phyloP scores from a whole-genome alignment of 2,329 filamentous ascomycete species.

The Diaporthe vexans region DNA sequence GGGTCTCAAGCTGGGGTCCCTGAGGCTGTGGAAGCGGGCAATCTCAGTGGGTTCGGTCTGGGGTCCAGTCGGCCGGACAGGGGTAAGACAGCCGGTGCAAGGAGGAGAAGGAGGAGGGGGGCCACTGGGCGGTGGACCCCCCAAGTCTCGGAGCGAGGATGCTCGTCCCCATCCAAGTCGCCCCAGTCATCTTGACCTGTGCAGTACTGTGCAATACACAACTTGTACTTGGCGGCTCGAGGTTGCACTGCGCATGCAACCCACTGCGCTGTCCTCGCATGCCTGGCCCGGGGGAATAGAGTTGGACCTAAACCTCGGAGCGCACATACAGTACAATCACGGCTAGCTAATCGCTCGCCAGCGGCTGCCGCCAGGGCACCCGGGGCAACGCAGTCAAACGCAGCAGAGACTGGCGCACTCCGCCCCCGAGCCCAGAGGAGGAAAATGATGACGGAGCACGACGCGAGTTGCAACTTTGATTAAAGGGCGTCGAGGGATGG shows the following conservation, averaged over 20 bases:
- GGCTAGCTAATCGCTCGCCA: background rate
- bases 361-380: constrained; percentile 9
- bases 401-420: background rate
- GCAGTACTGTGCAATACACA: constrained; percentile 34
- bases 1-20: constrained; percentile 39
- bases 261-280: constrained; percentile 28
- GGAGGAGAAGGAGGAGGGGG: constrained; percentile 37
- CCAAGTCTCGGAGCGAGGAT: constrained; percentile 34
- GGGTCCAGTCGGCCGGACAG: constrained; percentile 41
- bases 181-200: constrained; percentile 14
- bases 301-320: constrained; percentile 24
- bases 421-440: constrained; percentile 15
- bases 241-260: constrained; percentile 29
- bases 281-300: constrained; percentile 17
- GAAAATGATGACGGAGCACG: constrained; percentile 27
- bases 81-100: constrained; percentile 42
- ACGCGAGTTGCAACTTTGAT: constrained; percentile 32
- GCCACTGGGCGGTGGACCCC: constrained; percentile 32
- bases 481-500: constrained; percentile 37
- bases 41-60: constrained; percentile 38
- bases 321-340: background rate
- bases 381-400: background rate
- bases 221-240: constrained; percentile 33
- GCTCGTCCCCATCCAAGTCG: constrained; percentile 24
- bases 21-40: constrained; percentile 38